Base-by-base conservation (phyloP, 106 monocot species). In the Posidonia australis region DNA sequence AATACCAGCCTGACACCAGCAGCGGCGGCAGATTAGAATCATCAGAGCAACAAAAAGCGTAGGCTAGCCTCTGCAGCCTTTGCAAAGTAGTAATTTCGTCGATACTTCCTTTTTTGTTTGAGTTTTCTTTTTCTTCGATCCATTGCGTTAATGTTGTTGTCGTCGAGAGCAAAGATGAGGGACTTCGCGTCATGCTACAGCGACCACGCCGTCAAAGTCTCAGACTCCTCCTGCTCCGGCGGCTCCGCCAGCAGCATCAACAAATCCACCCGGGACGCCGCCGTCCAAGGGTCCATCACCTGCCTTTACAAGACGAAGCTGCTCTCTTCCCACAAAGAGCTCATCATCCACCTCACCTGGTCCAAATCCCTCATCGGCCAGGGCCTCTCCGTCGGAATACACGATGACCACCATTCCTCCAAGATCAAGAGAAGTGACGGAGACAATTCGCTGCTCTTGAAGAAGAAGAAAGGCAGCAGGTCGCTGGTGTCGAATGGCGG, bases 111-210 rank as follows among this genome's bases (percentile, higher is more conserved):
- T n/a, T n/a, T n/a, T n/a, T n/a, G n/a, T n/a, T n/a, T n/a, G n/a
- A n/a, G n/a, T n/a, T n/a, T n/a, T n/a, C 48, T 48, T 48, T 48
- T n/a, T 48, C n/a, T 48, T n/a, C n/a, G n/a, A n/a, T n/a, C n/a
- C n/a, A n/a, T n/a, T n/a, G n/a, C n/a, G 6, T 48, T n/a, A n/a
- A 48, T 48, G 48, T 48, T 48, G 17, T 48, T 48, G 17, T 48
- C 48, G 49, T 13, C 17, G 44, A 30, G n/a, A 12, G 6, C 14
- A 10, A 64, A 16, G 17, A 75, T 89, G 82, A 84, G 68, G 56
- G 79, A 81, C 65, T 71, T 89, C 21, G 84, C 73, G 6, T 79
- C 84, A 11, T 89, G 88, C 72, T 77, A 84, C 82, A 77, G 66
- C 74, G 82, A 84, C 54, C 76, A 79, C 24, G 84, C 88, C 31